Conservation (phyloP, 83 land plant species). For the Picea mariana region DNA sequence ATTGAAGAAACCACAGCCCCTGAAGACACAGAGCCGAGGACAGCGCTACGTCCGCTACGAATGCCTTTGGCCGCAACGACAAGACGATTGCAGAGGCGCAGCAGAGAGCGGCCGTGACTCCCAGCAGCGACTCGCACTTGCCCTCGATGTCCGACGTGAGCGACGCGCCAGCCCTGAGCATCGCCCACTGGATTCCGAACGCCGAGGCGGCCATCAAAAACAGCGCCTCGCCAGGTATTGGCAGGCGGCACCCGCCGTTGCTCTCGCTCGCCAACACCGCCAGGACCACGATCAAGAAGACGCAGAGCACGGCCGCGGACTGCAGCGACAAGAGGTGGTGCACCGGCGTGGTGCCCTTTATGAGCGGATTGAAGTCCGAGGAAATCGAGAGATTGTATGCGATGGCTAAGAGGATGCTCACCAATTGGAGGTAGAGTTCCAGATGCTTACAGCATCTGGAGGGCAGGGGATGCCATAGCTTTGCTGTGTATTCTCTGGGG, state of each 20-base stretch:
- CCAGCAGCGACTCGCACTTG: slow-evolving; percentile 18
- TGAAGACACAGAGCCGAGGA: slow-evolving; percentile 41
- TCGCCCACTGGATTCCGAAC: slow-evolving; percentile 39
- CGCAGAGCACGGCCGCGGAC: slow-evolving; percentile 49
- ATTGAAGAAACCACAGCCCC: slow-evolving; percentile 72
- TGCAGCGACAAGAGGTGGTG: slow-evolving; percentile 44
- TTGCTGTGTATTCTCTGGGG: slow-evolving; percentile 34
- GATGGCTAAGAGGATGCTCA: slow-evolving; percentile 31
- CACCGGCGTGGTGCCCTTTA: slow-evolving; percentile 44
- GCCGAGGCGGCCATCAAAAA: slow-evolving; percentile 50
- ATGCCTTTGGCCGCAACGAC: slow-evolving; percentile 41
- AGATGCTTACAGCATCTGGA: slow-evolving; percentile 1
- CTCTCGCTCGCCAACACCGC: slow-evolving; percentile 34
- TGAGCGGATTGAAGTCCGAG: slow-evolving; percentile 36
- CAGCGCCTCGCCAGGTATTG: slow-evolving; percentile 45
- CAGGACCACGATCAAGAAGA: slow-evolving; percentile 17
- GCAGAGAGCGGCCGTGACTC: slow-evolving; percentile 33
- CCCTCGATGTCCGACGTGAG: slow-evolving; percentile 57
- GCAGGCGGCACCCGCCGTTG: slow-evolving; percentile 19
- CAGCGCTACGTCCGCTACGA: slow-evolving; percentile 49
- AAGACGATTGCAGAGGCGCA: slow-evolving; percentile 34
- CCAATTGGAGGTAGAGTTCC: slow-evolving; percentile 27
- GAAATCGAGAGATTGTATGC: slow-evolving; percentile 29
- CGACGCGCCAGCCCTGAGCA: slow-evolving; percentile 28
- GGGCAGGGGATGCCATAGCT: slow-evolving; percentile 39